Conservation (phyloP, 2,329 filamentous ascomycete species). For the Alternaria sp. region DNA sequence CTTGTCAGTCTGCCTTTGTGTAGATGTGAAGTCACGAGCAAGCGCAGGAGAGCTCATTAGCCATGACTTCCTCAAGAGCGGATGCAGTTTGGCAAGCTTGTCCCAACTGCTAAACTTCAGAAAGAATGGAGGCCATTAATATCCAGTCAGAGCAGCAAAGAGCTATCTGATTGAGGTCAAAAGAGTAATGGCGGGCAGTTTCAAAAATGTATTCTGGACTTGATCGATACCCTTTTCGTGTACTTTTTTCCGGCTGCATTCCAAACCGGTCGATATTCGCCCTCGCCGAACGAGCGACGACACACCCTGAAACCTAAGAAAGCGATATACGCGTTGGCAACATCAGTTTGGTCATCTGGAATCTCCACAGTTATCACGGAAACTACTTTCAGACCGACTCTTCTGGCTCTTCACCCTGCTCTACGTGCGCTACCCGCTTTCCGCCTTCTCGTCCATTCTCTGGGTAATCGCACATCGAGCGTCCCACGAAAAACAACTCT, state of each 20-base stretch:
- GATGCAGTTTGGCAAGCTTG: conserved; percentile 82
- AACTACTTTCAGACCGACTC: neutral
- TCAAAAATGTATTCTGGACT: conserved; percentile 30
- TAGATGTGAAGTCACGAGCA: conserved; percentile 93
- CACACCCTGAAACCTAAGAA: conserved; percentile 1
- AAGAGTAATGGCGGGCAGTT: conserved; percentile 11
- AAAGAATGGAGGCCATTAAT: conserved; percentile 69
- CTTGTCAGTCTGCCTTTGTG: conserved; percentile 93
- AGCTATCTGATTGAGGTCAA: conserved; percentile 5
- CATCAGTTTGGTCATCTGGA: conserved; percentile 7
- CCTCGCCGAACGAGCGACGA: conserved; percentile 7
- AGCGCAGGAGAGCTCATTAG: conserved; percentile 88
- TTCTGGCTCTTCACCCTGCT: neutral
- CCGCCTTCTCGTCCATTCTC: neutral
- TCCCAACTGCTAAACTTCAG: conserved; percentile 85
- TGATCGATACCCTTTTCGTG: conserved; percentile 45
- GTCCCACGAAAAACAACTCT: neutral
- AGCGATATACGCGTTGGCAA: neutral
- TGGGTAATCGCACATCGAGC: neutral
- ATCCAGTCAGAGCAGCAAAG: neutral
- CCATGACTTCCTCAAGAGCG: conserved; percentile 94
- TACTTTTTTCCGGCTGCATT: conserved; percentile 27
- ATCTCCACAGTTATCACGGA: neutral
- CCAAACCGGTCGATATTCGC: conserved; percentile 1
- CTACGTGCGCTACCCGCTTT: neutral